phyloP scores from a whole-genome alignment of 2,329 filamentous ascomycete genomes.

The Ciborinia camelliae region DNA sequence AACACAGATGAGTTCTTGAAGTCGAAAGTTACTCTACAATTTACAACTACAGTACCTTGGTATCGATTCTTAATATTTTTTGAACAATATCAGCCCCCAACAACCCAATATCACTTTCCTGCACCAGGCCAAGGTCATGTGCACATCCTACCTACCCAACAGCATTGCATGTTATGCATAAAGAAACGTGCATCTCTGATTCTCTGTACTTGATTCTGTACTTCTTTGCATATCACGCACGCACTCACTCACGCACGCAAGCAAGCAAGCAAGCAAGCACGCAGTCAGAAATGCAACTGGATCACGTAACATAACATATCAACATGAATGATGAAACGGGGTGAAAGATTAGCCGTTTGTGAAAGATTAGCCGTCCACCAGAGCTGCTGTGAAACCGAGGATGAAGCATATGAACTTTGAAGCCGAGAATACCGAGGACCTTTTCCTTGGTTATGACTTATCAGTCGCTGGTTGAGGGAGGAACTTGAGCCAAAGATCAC shows the following conservation, averaged over 20 bases:
- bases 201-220: slow-evolving; percentile 6
- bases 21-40: too few relatives aligned
- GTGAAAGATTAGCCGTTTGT: neutral
- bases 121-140: neutral
- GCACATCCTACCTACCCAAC: neutral
- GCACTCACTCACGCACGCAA: too few relatives aligned
- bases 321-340: neutral
- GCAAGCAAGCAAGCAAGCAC: too few relatives aligned
- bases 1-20: neutral
- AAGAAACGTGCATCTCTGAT: slow-evolving; percentile 2
- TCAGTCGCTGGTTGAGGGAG: neutral
- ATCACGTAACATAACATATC: slow-evolving; percentile 1
- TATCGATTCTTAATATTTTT: too few relatives aligned
- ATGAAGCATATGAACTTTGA: neutral
- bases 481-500: too few relatives aligned
- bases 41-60: too few relatives aligned
- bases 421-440: slow-evolving; percentile 7
- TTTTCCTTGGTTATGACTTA: neutral
- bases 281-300: neutral
- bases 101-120: neutral
- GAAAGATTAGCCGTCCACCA: too few relatives aligned
- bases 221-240: slow-evolving; percentile 4
- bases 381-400: neutral
- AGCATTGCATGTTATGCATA: slow-evolving; percentile 10
- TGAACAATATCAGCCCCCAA: slow-evolving; percentile 1